Evolutionary conservation across 2,329 filamentous ascomycete genomes (phyloP).

Genomic region (Fusarium neocosmosporiellum): DNA sequence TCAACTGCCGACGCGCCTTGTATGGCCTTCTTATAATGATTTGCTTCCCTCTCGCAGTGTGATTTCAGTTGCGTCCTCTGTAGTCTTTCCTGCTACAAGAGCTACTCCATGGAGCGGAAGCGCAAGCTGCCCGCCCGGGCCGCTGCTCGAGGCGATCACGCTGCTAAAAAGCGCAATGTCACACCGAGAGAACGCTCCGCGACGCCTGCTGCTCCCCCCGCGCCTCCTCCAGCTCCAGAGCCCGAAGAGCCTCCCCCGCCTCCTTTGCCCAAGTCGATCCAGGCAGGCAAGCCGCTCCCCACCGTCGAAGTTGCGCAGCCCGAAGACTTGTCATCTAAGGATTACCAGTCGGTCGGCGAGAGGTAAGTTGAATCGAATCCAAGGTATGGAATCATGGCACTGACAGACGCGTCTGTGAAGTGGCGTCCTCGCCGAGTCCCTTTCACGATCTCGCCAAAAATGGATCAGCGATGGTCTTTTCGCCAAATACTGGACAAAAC

Average conservation of each 20-base stretch:
- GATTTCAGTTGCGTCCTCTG: conserved; percentile 25
- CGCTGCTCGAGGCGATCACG: conserved; percentile 69
- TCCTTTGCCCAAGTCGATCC: conserved; percentile 71
- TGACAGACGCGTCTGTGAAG: conserved; percentile 56
- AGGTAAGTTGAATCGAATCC: conserved; percentile 60
- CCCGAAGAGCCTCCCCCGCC: conserved; percentile 49
- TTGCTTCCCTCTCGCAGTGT: conserved; percentile 35
- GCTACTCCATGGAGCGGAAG: conserved; percentile 69
- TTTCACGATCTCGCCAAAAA: conserved; percentile 77
- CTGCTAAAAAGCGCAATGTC: conserved; percentile 68
- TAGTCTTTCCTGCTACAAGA: conserved; percentile 23
- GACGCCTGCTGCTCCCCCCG: conserved; percentile 57
- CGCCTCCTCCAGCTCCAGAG: conserved; percentile 45
- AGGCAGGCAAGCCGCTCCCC: conserved; percentile 75
- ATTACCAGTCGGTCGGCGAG: conserved; percentile 80
- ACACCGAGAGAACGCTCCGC: conserved; percentile 65
- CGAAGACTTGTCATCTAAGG: conserved; percentile 68
- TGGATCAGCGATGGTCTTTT: conserved; percentile 80
- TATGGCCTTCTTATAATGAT: conserved; percentile 49
- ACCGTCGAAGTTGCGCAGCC: conserved; percentile 76
- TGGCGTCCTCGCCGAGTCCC: conserved; percentile 79
- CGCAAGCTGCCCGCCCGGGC: conserved; percentile 73
- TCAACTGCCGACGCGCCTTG: conserved; percentile 39
- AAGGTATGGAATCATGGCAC: conserved; percentile 3
- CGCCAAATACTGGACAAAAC: conserved; percentile 82